Evolutionary conservation across 1,284 basidiomycete genomes (phyloP), one percentile per base, ranked within the genome.

Genomic region (Xerocomus nothofagi): DNA sequence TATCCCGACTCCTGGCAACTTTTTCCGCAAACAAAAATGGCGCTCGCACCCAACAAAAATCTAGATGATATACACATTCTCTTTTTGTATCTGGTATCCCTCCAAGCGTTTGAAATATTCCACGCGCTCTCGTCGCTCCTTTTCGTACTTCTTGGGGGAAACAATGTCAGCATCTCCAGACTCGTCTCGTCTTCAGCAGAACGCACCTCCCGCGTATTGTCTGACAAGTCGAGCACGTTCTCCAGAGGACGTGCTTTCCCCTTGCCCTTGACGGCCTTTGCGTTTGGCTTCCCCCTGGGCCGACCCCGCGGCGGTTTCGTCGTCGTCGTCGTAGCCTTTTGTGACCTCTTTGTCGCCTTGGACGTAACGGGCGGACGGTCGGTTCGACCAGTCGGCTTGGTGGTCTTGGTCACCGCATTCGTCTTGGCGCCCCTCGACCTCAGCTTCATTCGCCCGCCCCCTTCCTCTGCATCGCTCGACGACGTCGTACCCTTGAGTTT

Each of bases 11-110:
- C 32, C 24, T n/a, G n/a, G n/a, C n/a, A n/a, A n/a, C n/a, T n/a
- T n/a, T n/a, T n/a, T 23, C 52, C 29, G 11, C 10, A n/a, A 44
- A 15, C 12, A 38, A 38, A 38, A 31, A 30, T 33, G 40, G 32
- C 23, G 39, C 49, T 23, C 18, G 41, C 44, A 18, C 30, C 34
- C n/a, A 31, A 37, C 9, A 11, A 32, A 33, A 32, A 4, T 10
- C 80, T 68, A 84, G 44, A 83, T 69, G 43, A 83, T 71, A 62
- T 81, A 84, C 26, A 84, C 80, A 47, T 80, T 76, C 63, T 83
- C 81, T 54, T 78, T 78, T 49, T 75, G 73, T 15, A 83, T 68
- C 51, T 75, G 67, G 55, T 82, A 83, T 14, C 69, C 70, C 20
- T 81, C 75, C 21, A 83, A 57, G 47, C 73, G 70, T 59, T 73